These are phyloP conservation scores for Kazachstania sp. DNA, from an alignment of 1,139 yeast species.

Conservation along the genomic window DNA sequence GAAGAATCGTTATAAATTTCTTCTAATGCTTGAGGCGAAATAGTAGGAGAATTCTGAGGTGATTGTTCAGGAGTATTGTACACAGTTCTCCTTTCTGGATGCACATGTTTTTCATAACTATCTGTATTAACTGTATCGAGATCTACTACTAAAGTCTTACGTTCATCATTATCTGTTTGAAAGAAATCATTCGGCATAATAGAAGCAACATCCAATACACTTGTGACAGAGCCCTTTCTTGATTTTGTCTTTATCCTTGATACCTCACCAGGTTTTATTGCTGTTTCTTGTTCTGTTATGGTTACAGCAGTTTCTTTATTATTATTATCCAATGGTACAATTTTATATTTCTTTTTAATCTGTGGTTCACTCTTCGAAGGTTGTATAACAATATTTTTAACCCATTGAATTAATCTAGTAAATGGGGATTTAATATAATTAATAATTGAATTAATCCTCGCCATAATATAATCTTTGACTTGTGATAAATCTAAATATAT, in stretches of 20 bases:
- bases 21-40: neutral
- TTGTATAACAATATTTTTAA: neutral
- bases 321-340: too few species aligned
- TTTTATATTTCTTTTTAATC: too few species aligned
- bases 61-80: conserved; percentile 2
- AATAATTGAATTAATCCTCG: neutral
- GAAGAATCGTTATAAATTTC: neutral
- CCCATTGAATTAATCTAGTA: neutral
- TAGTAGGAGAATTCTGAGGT: neutral
- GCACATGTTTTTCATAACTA: neutral
- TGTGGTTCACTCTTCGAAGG: too few species aligned
- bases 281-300: neutral
- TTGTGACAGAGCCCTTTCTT: neutral
- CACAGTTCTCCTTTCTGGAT: neutral
- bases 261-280: neutral
- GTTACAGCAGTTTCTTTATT: neutral
- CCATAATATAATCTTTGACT: neutral
- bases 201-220: conserved; percentile 12
- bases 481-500: conserved; percentile 14
- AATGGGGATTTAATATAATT: neutral
- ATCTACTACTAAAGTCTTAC: neutral
- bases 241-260: neutral
- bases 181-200: conserved; percentile 21
- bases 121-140: neutral
- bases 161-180: conserved; percentile 7